Evolutionary conservation across 2,329 filamentous ascomycete genomes (phyloP).

Genomic region (Botrytis hyacinthi): DNA sequence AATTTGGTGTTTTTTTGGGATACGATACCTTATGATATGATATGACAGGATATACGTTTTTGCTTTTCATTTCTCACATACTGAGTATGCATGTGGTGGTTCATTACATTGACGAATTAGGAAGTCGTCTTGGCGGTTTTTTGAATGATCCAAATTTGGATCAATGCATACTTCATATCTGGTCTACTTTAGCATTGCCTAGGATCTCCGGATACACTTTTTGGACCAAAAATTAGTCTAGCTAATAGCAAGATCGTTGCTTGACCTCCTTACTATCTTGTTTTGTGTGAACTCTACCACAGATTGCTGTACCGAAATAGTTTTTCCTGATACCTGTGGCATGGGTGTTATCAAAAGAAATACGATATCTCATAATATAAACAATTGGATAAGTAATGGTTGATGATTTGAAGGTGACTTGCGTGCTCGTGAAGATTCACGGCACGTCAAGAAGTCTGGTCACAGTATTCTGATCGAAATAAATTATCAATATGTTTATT

Average conservation of each 20-base stretch:
- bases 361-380: background rate
- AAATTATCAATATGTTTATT: background rate
- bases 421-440: background rate
- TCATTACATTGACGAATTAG: background rate
- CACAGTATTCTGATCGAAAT: background rate
- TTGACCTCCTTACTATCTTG: background rate
- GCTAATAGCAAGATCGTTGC: background rate
- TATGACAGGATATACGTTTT: background rate
- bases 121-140: background rate
- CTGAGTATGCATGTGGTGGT: background rate
- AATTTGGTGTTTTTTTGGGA: background rate
- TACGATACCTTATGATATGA: background rate
- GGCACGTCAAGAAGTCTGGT: background rate
- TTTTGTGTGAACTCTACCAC: background rate
- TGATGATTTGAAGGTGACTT: background rate
- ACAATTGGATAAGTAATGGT: background rate
- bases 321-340: background rate
- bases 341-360: background rate
- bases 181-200: background rate
- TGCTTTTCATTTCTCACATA: background rate
- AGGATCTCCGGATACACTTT: background rate
- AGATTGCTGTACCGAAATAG: no score
- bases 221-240: background rate
- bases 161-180: background rate
- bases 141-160: background rate